These are phyloP conservation scores for Coelastrella sp. DNA, from an alignment of 139 green algal species.

Conservation along the genomic window DNA sequence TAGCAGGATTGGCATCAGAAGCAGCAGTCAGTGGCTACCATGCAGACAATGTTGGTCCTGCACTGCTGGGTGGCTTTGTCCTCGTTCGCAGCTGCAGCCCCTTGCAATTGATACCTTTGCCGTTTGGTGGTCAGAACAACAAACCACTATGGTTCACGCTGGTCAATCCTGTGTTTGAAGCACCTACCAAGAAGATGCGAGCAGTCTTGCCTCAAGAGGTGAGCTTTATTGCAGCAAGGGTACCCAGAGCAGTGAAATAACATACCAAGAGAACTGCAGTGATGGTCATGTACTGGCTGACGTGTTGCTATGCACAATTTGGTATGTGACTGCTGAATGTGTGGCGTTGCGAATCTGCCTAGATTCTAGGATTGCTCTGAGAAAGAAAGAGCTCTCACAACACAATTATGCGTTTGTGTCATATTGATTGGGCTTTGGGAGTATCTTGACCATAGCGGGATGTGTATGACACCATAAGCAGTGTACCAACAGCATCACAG, in stretches of 20 bases:
- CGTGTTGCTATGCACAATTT: neutral
- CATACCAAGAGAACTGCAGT: neutral
- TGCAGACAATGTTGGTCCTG: slow-evolving; percentile 96
- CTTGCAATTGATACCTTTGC: slow-evolving; percentile 64
- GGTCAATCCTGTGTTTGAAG: slow-evolving; percentile 96
- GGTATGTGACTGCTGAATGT: no score
- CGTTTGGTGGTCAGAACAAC: slow-evolving; percentile 49
- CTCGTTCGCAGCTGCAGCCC: slow-evolving; percentile 80
- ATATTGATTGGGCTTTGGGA: no score
- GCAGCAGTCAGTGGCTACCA: slow-evolving; percentile 95
- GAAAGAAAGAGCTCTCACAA: no score
- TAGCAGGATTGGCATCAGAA: slow-evolving; percentile 87
- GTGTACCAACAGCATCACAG: no score
- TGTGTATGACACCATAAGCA: no score
- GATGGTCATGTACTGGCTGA: neutral
- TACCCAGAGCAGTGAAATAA: neutral
- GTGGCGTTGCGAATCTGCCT: no score
- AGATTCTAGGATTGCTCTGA: no score
- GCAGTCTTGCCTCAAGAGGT: slow-evolving; percentile 88
- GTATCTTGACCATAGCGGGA: no score
- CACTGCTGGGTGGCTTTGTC: slow-evolving; percentile 94
- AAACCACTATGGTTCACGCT: slow-evolving; percentile 89
- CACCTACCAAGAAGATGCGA: slow-evolving; percentile 93
- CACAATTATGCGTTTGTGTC: no score
- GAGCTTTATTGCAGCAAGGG: no score